Percentiles rank a stretch among this genome's conserved stretches.
Evolutionary conservation across 2,329 filamentous ascomycete species (phyloP).

Genomic region (Fusarium staphyleae): DNA sequence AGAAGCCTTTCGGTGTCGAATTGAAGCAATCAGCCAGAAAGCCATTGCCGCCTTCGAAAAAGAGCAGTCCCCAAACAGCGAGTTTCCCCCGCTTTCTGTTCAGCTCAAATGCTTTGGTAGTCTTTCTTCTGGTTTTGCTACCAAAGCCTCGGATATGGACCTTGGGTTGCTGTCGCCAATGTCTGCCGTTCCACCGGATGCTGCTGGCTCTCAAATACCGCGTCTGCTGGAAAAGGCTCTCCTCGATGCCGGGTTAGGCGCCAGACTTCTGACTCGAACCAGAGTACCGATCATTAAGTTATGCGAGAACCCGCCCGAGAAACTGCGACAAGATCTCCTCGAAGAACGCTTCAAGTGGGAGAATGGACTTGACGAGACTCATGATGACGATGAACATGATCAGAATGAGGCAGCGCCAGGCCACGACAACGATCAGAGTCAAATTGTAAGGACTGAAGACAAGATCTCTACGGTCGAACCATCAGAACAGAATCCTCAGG

Average conservation of each 20-base stretch:
- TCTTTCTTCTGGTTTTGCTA: slow-evolving; percentile 83
- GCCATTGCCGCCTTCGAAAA: slow-evolving; percentile 63
- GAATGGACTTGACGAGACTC: slow-evolving; percentile 53
- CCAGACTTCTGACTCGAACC: slow-evolving; percentile 77
- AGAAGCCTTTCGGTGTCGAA: slow-evolving; percentile 69
- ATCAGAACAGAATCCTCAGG: slow-evolving; percentile 28
- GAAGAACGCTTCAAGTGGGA: slow-evolving; percentile 78
- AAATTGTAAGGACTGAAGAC: slow-evolving; percentile 3
- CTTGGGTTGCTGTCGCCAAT: slow-evolving; percentile 75
- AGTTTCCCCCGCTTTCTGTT: slow-evolving; percentile 65
- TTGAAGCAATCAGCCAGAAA: slow-evolving; percentile 70
- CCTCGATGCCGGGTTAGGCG: slow-evolving; percentile 75
- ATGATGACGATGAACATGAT: slow-evolving; percentile 49
- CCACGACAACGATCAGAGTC: slow-evolving; percentile 37
- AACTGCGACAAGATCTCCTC: slow-evolving; percentile 66
- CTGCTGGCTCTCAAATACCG: slow-evolving; percentile 68
- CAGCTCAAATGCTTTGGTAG: slow-evolving; percentile 82
- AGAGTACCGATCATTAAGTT: slow-evolving; percentile 89
- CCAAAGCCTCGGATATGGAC: slow-evolving; percentile 90
- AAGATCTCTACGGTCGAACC: slow-evolving; percentile 27
- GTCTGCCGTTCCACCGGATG: slow-evolving; percentile 61
- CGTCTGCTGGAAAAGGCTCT: slow-evolving; percentile 78
- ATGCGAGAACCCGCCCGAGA: slow-evolving; percentile 72
- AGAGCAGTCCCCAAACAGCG: slow-evolving; percentile 46
- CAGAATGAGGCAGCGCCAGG: slow-evolving; percentile 29